A percentile compares a stretch with the other conserved stretches of the same genome.
phyloP scores from a whole-genome alignment of 176 grass and related monocot species.

The Juncus inflexus region DNA sequence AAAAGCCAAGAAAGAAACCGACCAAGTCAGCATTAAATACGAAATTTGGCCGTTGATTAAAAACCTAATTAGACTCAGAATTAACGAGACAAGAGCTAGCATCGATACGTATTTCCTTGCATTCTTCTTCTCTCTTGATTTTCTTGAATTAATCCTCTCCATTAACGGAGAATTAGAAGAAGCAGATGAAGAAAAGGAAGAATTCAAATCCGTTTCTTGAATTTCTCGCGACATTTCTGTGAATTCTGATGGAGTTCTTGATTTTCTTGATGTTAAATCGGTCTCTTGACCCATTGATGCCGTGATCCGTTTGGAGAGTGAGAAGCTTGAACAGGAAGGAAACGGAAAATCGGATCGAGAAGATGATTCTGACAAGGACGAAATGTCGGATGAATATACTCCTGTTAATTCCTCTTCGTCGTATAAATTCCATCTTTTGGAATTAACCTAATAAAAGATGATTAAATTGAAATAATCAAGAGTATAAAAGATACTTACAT shows the following conservation, averaged over 20 bases:
- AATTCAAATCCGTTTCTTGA: no score
- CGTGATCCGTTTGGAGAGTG: background rate
- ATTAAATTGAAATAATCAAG: background rate
- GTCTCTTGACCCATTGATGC: background rate
- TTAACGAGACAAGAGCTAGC: background rate
- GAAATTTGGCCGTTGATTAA: conserved; percentile 2
- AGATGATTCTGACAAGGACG: conserved; percentile 22
- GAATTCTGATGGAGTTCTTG: no score
- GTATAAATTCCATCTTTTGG: background rate
- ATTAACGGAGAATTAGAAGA: no score
- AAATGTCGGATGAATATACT: conserved; percentile 2
- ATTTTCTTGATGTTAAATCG: background rate
- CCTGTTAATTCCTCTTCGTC: conserved; percentile 21
- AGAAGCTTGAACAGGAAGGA: background rate
- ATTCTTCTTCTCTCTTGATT: no score
- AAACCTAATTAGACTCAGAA: conserved; percentile 10
- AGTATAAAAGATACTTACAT: background rate
- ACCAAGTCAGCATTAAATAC: conserved; percentile 17
- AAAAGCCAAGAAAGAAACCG: conserved; percentile 14
- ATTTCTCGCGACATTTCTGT: no score
- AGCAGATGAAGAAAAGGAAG: no score
- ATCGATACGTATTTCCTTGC: conserved; percentile 5
- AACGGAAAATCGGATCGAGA: background rate
- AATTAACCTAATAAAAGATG: background rate
- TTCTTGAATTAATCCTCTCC: no score